Evolutionary conservation across 305 asterid genomes (phyloP).

Genomic region (Vinca major): DNA sequence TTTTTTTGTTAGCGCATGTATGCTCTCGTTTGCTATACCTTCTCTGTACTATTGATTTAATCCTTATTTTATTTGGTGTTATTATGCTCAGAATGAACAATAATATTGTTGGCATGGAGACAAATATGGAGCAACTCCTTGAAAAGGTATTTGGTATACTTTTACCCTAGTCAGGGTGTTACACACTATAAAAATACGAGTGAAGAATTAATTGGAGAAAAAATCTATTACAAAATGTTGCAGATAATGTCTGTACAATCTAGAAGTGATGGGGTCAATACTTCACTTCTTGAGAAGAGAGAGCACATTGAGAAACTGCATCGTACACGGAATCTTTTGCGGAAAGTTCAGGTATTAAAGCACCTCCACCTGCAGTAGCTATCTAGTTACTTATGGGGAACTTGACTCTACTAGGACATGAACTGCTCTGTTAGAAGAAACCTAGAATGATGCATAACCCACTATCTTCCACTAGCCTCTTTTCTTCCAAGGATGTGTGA

Average conservation of each 20-base stretch:
- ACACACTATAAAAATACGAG: conserved; percentile 12
- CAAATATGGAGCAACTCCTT: conserved; percentile 95
- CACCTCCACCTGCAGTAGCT: background rate
- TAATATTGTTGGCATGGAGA: conserved; percentile 90
- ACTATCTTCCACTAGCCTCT: background rate
- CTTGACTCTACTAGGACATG: background rate
- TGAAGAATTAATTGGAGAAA: conserved; percentile 4
- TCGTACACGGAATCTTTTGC: conserved; percentile 79
- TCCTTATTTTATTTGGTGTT: conserved; percentile 1
- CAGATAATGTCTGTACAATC: conserved; percentile 94
- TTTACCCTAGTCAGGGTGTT: conserved; percentile 14
- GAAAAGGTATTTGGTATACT: conserved; percentile 64
- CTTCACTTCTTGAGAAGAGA: conserved; percentile 86
- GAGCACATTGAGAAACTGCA: conserved; percentile 94
- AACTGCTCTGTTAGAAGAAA: background rate
- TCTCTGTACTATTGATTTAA: conserved; percentile 4
- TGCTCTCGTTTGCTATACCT: background rate
- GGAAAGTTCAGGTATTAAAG: conserved; percentile 79
- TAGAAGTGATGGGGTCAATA: conserved; percentile 88
- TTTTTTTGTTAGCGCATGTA: background rate
- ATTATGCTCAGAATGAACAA: conserved; percentile 71
- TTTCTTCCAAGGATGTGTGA: background rate
- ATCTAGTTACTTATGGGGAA: background rate
- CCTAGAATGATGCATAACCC: background rate
- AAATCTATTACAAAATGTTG: conserved; percentile 16